Evolutionary conservation across 768 basidiomycete species (phyloP), one percentile per base, ranked within the genome.

Genomic region (Psilocybe cubensis): DNA sequence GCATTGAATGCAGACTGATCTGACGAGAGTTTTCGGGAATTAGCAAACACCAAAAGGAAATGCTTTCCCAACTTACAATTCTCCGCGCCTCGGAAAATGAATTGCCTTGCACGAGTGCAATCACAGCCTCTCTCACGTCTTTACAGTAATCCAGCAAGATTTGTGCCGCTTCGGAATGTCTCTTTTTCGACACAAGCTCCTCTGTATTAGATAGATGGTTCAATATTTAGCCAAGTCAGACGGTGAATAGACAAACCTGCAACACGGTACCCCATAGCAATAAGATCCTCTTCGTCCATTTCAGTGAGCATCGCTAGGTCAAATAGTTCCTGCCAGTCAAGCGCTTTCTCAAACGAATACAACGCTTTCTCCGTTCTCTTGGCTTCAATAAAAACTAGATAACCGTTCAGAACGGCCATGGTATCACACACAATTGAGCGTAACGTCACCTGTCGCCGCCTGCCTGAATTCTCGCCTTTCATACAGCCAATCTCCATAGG

Each of bases 311-410:
- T 64, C 2, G 90, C 90, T 24, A 97, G 75, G 23, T 91, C 87
- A 70, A 99, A 98, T 0, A 97, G 76, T 61, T 96, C 94, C 65
- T 90, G 87, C 96, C 96, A 99, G 52, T 90, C 84, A 28, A 94
- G 75, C 0, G 91, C 90, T 54, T 87, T 89, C 71, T 98, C 96
- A 65, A 95, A 86, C 0, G 96, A 88, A 8, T 89, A 79, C 83
- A 99, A 87, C 1, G 96, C 93, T 58, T 93, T 94, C 4, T 78
- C 68, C 1, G 76, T 72, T 52, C 83, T 78, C 3, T 73, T 70
- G 7, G 91, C 92, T 61, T 92, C 83, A 0, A 83, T 70, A 73
- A 95, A 97, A 0, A 87, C 96, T 92, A 62, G 1, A 50, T 29
- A 64, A 56, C 18, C 25, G 28, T 41, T n/a, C n/a, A 41, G 17